Percentiles rank a stretch among this genome's conserved stretches.
These are phyloP conservation scores for Globisporangium cystogenes DNA, from an alignment of 352 stramenopile species.

Conservation along the genomic window DNA sequence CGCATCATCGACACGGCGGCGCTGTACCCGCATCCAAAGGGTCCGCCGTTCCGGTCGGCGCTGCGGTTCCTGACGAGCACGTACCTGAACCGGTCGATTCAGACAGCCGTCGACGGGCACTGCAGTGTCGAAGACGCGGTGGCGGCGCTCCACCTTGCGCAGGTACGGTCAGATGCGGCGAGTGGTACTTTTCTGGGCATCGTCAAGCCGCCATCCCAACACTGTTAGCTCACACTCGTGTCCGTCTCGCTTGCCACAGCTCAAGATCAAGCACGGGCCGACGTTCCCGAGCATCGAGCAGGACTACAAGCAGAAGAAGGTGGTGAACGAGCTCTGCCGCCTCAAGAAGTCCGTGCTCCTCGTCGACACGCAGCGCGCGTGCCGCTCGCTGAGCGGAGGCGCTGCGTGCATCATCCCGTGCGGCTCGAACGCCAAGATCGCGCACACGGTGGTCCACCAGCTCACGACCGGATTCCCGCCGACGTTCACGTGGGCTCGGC, in stretches of 20 bases:
- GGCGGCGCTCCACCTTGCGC: conserved; percentile 63
- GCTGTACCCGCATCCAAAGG: conserved; percentile 79
- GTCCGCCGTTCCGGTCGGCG: conserved; percentile 68
- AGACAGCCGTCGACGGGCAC: conserved; percentile 65
- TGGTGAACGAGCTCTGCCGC: conserved; percentile 63
- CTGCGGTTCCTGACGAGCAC: conserved; percentile 69
- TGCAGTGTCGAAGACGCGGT: conserved; percentile 81
- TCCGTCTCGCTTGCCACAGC: conserved; percentile 14
- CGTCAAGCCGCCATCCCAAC: neutral
- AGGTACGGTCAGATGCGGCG: conserved; percentile 13
- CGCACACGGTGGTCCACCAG: conserved; percentile 60
- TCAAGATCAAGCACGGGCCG: conserved; percentile 46
- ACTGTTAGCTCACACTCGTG: neutral
- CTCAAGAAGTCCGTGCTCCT: conserved; percentile 78
- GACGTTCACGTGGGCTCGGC: conserved; percentile 69
- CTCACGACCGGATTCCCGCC: conserved; percentile 78
- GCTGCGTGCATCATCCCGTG: conserved; percentile 57
- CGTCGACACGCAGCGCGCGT: conserved; percentile 59
- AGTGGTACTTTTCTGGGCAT: too few species aligned
- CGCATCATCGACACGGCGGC: conserved; percentile 79
- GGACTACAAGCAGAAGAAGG: conserved; percentile 73
- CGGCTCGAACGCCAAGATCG: conserved; percentile 39
- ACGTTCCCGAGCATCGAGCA: conserved; percentile 27
- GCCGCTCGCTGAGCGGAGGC: conserved; percentile 54
- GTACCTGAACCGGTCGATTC: conserved; percentile 67